Conservation (phyloP, 169 alveolate genomes). For the Babesia caballi region DNA sequence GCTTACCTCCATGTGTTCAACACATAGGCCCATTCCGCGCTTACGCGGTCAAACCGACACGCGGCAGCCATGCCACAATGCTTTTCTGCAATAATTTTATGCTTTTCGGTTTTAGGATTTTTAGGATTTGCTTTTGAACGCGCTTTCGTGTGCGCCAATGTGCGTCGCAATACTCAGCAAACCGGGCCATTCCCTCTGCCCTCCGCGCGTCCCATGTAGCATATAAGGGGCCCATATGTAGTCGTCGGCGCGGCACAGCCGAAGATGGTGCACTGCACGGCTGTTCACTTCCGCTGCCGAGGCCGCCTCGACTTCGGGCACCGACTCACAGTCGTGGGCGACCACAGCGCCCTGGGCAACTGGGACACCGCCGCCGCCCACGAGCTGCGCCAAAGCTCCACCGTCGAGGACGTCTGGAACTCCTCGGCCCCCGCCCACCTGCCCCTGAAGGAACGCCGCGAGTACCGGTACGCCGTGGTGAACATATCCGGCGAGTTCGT, state of each 20-base stretch:
- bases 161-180: too few relatives aligned
- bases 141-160: too few relatives aligned
- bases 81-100: too few relatives aligned
- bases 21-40: too few relatives aligned
- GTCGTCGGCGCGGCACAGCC: background rate
- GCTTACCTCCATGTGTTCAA: too few relatives aligned
- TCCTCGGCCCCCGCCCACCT: slow-evolving; percentile 57
- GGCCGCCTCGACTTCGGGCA: slow-evolving; percentile 49
- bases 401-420: slow-evolving; percentile 58
- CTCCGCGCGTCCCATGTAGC: too few relatives aligned
- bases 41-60: too few relatives aligned
- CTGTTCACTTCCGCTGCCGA: slow-evolving; percentile 60
- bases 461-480: slow-evolving; percentile 61
- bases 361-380: slow-evolving; percentile 34
- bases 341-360: slow-evolving; percentile 49
- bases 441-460: slow-evolving; percentile 47
- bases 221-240: too few relatives aligned
- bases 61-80: too few relatives aligned
- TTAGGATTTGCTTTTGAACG: too few relatives aligned
- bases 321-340: slow-evolving; percentile 54
- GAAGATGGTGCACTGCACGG: slow-evolving; percentile 49
- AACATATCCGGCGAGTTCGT: slow-evolving; percentile 43
- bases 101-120: too few relatives aligned
- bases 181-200: too few relatives aligned
- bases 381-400: slow-evolving; percentile 16